A percentile compares a stretch with the other conserved stretches of the same genome.
These are phyloP conservation scores for Exophiala viscosa DNA, from an alignment of 2,329 filamentous ascomycete genomes.

Conservation along the genomic window DNA sequence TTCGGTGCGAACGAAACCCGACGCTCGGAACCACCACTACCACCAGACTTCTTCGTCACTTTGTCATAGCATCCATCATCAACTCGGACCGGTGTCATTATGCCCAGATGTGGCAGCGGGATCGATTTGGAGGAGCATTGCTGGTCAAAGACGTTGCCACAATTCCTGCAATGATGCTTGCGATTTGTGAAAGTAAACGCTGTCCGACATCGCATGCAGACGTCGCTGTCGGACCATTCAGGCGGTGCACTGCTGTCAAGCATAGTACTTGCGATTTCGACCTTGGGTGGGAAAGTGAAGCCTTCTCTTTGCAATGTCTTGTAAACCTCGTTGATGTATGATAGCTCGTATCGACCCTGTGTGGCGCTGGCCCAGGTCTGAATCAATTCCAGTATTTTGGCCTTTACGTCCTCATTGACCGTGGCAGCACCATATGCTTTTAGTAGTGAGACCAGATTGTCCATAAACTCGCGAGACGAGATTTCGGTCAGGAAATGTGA, in stretches of 20 bases:
- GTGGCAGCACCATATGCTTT: slow-evolving; percentile 71
- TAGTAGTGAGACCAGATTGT: slow-evolving; percentile 86
- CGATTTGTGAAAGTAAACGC: slow-evolving; percentile 96
- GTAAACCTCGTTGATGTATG: slow-evolving; percentile 87
- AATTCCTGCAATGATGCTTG: slow-evolving; percentile 97
- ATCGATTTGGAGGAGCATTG: slow-evolving; percentile 88
- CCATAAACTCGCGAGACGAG: slow-evolving; percentile 96
- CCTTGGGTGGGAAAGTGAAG: slow-evolving; percentile 81
- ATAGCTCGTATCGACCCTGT: slow-evolving; percentile 75
- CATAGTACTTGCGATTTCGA: slow-evolving; percentile 91
- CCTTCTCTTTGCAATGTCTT: slow-evolving; percentile 76
- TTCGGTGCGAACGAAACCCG: slow-evolving; percentile 47
- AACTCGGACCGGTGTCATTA: slow-evolving; percentile 83
- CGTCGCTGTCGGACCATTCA: slow-evolving; percentile 96
- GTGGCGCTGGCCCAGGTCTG: slow-evolving; percentile 91
- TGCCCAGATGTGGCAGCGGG: slow-evolving; percentile 86
- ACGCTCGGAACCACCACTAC: slow-evolving; percentile 31
- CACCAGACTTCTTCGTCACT: slow-evolving; percentile 64
- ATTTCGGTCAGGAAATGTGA: slow-evolving; percentile 93
- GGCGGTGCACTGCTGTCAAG: slow-evolving; percentile 94
- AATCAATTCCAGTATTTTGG: slow-evolving; percentile 87
- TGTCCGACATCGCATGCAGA: slow-evolving; percentile 96
- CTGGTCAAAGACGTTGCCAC: slow-evolving; percentile 94
- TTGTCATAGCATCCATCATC: slow-evolving; percentile 95
- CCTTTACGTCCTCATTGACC: slow-evolving; percentile 78